phyloP scores from a whole-genome alignment of 306 rosid species.

The Dalbergia cultrata region DNA sequence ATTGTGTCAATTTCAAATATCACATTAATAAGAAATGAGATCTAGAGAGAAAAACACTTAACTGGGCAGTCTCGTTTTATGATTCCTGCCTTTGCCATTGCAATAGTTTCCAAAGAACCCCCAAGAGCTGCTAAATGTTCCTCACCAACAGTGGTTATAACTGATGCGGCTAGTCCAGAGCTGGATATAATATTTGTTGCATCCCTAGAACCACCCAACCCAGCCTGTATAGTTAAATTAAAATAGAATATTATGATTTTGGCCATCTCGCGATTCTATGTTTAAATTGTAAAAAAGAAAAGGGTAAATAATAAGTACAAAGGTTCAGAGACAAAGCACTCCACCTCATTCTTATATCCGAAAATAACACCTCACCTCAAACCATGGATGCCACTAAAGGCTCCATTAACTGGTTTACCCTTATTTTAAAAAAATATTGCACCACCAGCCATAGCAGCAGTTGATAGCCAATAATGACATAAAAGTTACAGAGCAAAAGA shows the following conservation, averaged over 20 bases:
- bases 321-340: too few relatives aligned
- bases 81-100: conserved; percentile 92
- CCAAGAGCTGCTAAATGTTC: conserved; percentile 97
- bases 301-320: not conserved
- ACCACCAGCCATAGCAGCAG: too few relatives aligned
- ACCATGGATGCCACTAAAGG: too few relatives aligned
- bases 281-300: conserved; percentile 20
- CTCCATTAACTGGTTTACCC: too few relatives aligned
- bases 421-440: too few relatives aligned
- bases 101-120: conserved; percentile 94
- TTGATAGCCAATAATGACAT: too few relatives aligned
- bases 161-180: conserved; percentile 71
- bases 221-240: conserved; percentile 64
- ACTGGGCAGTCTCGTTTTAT: conserved; percentile 86
- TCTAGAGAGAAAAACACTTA: conserved; percentile 68
- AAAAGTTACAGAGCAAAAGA: too few relatives aligned
- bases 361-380: too few relatives aligned
- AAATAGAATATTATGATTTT: conserved; percentile 15
- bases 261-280: not conserved
- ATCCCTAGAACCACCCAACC: conserved; percentile 93
- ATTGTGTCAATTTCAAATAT: conserved; percentile 27
- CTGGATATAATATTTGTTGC: conserved; percentile 85
- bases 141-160: conserved; percentile 87
- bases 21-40: conserved; percentile 46
- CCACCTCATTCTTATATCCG: too few relatives aligned